Evolutionary conservation across 2,329 filamentous ascomycete genomes (phyloP).

Genomic region (Fusarium dimerum): DNA sequence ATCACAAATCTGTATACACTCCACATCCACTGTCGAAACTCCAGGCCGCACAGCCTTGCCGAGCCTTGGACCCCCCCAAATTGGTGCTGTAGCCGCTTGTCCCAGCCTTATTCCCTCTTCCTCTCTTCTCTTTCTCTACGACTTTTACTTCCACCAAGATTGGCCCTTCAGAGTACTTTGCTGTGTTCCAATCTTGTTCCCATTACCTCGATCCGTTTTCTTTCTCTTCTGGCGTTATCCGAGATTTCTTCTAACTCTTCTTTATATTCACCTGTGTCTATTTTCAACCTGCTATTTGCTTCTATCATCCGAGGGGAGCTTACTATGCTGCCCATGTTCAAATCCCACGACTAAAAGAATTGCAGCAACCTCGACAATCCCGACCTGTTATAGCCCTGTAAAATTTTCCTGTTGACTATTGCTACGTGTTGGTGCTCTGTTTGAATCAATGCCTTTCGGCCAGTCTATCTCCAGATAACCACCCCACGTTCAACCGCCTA

Average conservation of each 20-base stretch:
- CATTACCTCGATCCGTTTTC: not conserved
- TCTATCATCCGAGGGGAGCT: not conserved
- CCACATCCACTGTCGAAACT: conserved; percentile 18
- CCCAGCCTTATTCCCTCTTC: conserved; percentile 32
- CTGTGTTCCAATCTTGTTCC: not conserved
- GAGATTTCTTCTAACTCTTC: not conserved
- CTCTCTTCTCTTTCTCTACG: conserved; percentile 9
- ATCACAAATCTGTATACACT: conserved; percentile 19
- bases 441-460: conserved; percentile 27
- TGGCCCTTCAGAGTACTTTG: not conserved
- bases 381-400: not conserved
- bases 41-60: conserved; percentile 30
- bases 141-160: not conserved
- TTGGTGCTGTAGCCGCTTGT: conserved; percentile 14
- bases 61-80: conserved; percentile 29
- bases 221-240: not conserved
- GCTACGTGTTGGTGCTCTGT: not conserved
- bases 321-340: not conserved
- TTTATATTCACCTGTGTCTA: not conserved
- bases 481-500: conserved; percentile 14
- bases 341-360: not conserved
- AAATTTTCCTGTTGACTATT: not conserved
- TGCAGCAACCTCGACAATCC: not conserved
- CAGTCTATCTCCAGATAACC: conserved; percentile 19
- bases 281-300: not conserved